phyloP scores from a whole-genome alignment of 1,139 yeast genomes.

The Pichia sorboxylosa region DNA sequence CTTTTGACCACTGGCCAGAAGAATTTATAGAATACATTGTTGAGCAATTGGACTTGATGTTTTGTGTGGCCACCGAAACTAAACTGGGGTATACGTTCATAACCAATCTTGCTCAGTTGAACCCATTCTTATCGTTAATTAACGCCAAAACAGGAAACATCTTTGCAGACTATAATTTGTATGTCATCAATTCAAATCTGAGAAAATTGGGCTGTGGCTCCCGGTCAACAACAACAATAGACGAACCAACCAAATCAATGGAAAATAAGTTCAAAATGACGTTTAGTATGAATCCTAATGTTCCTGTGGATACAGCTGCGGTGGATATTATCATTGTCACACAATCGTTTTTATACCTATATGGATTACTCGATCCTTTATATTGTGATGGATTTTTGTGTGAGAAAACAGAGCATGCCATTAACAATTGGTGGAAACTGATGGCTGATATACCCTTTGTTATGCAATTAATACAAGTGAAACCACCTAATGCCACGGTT shows the following conservation, averaged over 20 bases:
- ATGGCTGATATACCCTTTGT: constrained; percentile 37
- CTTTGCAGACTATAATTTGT: constrained; percentile 37
- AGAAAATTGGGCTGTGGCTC: constrained; percentile 77
- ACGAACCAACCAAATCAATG: constrained; percentile 62
- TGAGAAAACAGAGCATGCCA: constrained; percentile 60
- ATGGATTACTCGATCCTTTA: constrained; percentile 55
- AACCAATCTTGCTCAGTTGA: constrained; percentile 69
- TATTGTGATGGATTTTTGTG: constrained; percentile 81
- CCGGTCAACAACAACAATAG: constrained; percentile 59
- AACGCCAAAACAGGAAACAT: constrained; percentile 50
- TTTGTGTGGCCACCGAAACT: constrained; percentile 44
- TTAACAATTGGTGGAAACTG: constrained; percentile 70
- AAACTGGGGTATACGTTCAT: constrained; percentile 55
- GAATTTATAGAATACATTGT: constrained; percentile 49
- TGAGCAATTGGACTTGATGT: constrained; percentile 51
- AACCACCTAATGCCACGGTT: constrained; percentile 24
- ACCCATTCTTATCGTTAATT: constrained; percentile 56
- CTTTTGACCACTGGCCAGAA: constrained; percentile 40
- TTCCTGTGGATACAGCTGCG: constrained; percentile 57
- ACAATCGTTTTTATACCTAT: constrained; percentile 70
- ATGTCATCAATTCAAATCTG: constrained; percentile 65
- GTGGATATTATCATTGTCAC: constrained; percentile 62
- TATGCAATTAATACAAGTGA: constrained; percentile 25
- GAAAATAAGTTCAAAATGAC: constrained; percentile 75
- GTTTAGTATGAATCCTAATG: constrained; percentile 43